These are phyloP conservation scores for Rhodamnia argentea DNA, from an alignment of 345 rosid genomes.

Conservation along the genomic window DNA sequence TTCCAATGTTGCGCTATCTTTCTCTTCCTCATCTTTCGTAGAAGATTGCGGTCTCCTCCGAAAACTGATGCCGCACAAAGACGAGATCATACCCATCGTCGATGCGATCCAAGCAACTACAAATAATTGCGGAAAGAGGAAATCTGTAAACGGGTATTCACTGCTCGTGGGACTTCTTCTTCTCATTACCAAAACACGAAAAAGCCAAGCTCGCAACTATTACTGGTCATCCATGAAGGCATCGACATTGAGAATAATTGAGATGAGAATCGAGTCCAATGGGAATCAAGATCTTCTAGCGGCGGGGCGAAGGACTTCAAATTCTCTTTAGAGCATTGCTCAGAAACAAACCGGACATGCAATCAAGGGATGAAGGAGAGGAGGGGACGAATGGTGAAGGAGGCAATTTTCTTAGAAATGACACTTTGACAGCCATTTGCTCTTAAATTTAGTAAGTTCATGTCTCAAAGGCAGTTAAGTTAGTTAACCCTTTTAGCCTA, in stretches of 20 bases:
- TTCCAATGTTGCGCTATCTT: not conserved
- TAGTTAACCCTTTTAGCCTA: not conserved
- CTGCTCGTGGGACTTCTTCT: slow-evolving; percentile 14
- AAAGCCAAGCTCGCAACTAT: not conserved
- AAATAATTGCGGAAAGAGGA: slow-evolving; percentile 5
- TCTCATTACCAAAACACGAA: slow-evolving; percentile 10
- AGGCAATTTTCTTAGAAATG: not conserved
- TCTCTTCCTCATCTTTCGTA: not conserved
- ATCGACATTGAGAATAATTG: not conserved
- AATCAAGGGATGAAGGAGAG: not conserved
- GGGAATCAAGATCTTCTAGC: not conserved
- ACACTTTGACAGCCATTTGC: not conserved
- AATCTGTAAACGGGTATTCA: slow-evolving; percentile 1
- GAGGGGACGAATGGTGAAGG: not conserved
- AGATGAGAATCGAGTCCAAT: not conserved
- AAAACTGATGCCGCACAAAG: slow-evolving; percentile 32
- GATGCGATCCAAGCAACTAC: slow-evolving; percentile 17
- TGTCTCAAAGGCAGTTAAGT: not conserved
- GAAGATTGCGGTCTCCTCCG: slow-evolving; percentile 3
- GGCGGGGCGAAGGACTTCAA: not conserved
- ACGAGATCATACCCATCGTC: slow-evolving; percentile 19
- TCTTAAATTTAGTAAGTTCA: not conserved
- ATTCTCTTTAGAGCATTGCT: not conserved
- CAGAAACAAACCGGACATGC: not conserved
- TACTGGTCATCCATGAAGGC: not conserved